Evolutionary conservation across 1,284 basidiomycete genomes (phyloP).

Genomic region (Microbotryum intermedium): DNA sequence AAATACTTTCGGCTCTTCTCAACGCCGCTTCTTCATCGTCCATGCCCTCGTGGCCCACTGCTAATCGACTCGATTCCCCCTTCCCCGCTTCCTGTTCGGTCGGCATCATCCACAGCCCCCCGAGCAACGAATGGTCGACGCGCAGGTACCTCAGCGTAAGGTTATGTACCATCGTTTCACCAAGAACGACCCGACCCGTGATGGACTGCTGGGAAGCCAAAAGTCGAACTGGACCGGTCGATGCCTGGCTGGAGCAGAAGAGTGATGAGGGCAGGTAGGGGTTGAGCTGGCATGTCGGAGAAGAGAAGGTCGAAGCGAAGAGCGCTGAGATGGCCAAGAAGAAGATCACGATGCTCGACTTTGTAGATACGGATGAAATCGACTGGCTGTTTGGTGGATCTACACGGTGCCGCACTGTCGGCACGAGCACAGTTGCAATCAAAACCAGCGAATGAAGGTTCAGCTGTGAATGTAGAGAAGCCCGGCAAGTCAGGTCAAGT

Average conservation of each 20-base stretch:
- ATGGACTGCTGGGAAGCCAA: slow-evolving; percentile 59
- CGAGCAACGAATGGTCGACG: slow-evolving; percentile 77
- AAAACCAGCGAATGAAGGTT: no score
- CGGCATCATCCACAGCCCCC: slow-evolving; percentile 69
- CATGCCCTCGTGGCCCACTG: background rate
- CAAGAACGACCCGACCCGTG: slow-evolving; percentile 73
- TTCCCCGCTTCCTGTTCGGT: slow-evolving; percentile 31
- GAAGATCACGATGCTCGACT: background rate
- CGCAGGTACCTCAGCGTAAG: slow-evolving; percentile 67
- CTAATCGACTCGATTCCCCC: slow-evolving; percentile 43
- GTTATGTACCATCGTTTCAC: slow-evolving; percentile 47
- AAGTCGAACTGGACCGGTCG: slow-evolving; percentile 34
- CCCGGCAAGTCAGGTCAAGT: no score
- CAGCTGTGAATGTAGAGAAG: no score
- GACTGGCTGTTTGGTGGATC: background rate
- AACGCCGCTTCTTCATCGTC: slow-evolving; percentile 10
- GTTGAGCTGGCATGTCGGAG: slow-evolving; percentile 1
- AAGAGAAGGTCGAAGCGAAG: background rate
- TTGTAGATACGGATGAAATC: background rate
- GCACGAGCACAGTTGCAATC: no score
- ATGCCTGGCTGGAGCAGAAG: background rate
- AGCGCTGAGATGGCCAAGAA: slow-evolving; percentile 3
- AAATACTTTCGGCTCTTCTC: slow-evolving; percentile 40
- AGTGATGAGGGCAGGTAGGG: background rate
- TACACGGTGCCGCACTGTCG: no score